phyloP scores from a whole-genome alignment of 208 protist species.

The Sergeia podlipaevii region DNA sequence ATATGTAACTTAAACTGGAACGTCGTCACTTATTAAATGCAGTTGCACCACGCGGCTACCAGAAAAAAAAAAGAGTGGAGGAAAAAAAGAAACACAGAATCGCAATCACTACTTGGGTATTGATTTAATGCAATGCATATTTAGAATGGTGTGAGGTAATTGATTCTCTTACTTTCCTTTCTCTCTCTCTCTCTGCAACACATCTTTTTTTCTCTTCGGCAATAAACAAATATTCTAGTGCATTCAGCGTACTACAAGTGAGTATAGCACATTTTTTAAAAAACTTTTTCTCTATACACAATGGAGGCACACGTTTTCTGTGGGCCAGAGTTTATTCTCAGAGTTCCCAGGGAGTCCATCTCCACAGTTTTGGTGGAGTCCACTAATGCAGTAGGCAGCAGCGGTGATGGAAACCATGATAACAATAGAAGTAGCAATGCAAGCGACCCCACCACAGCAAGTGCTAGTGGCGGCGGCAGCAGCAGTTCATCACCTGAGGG shows the following conservation, averaged over 20 bases:
- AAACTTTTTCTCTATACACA: conserved; percentile 36
- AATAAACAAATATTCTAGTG: background rate
- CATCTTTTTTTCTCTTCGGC: conserved; percentile 82
- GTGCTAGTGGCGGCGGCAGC: conserved; percentile 77
- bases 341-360: conserved; percentile 87
- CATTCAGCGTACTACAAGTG: background rate
- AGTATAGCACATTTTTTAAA: background rate
- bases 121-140: too few species aligned
- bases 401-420: too few species aligned
- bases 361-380: conserved; percentile 93
- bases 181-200: conserved; percentile 20
- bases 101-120: too few species aligned
- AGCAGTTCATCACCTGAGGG: conserved; percentile 83
- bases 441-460: conserved; percentile 95
- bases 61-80: too few species aligned
- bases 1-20: too few species aligned
- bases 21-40: too few species aligned
- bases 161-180: conserved; percentile 3
- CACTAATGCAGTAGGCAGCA: too few species aligned
- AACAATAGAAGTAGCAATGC: too few species aligned
- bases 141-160: too few species aligned
- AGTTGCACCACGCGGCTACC: too few species aligned
- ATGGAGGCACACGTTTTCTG: conserved; percentile 98
- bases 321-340: conserved; percentile 91
- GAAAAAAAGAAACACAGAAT: too few species aligned